phyloP scores from a whole-genome alignment of 257 asterid genomes.

The Solanum pinnatisectum region DNA sequence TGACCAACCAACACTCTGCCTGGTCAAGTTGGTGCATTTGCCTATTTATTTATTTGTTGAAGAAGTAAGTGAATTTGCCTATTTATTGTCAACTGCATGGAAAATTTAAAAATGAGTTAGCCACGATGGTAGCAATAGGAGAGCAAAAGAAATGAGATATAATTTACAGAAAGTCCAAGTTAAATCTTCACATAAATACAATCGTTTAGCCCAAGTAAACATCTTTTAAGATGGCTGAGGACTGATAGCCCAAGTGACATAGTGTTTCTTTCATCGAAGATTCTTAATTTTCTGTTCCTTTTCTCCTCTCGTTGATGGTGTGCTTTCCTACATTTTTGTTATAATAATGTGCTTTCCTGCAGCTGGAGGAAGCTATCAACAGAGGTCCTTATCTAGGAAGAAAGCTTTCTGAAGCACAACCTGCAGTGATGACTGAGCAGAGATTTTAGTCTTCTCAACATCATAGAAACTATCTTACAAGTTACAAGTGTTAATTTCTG shows the following conservation, averaged over 20 bases:
- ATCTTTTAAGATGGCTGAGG: background rate
- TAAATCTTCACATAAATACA: background rate
- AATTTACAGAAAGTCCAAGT: background rate
- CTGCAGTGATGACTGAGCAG: constrained; percentile 67
- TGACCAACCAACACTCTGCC: background rate
- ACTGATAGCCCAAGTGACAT: background rate
- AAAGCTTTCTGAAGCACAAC: constrained; percentile 69
- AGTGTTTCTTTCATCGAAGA: background rate
- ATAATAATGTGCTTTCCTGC: background rate
- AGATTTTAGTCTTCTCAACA: constrained; percentile 35
- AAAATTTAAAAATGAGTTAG: background rate
- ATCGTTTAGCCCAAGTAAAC: background rate
- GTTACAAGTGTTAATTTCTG: background rate
- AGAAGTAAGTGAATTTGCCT: background rate
- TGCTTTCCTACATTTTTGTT: background rate
- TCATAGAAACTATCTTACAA: background rate
- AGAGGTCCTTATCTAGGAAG: constrained; percentile 75
- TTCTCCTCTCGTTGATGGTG: background rate
- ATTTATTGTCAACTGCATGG: background rate
- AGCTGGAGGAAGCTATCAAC: constrained; percentile 77
- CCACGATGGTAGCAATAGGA: background rate
- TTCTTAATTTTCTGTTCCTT: background rate
- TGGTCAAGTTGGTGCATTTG: background rate
- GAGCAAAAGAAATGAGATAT: background rate
- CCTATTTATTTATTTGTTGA: background rate